phyloP scores from a whole-genome alignment of 129 eudicot species.

The Glebionis coronaria region DNA sequence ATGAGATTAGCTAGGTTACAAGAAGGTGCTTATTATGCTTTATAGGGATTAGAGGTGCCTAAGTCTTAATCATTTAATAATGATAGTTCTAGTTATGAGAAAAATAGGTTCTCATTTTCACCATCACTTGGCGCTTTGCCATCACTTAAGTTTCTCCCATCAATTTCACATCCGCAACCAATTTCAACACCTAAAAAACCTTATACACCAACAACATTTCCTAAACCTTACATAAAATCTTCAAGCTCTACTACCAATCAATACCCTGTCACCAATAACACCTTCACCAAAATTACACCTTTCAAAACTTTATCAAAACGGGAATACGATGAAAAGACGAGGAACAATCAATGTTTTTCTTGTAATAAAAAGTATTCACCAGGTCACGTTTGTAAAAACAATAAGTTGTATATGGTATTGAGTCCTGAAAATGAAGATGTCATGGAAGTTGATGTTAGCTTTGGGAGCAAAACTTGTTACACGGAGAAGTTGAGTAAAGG shows the following conservation, averaged over 20 bases:
- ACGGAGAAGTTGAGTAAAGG: neutral
- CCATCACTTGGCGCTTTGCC: too few relatives aligned
- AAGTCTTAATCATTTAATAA: neutral
- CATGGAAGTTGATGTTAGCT: neutral
- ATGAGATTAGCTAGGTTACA: slow-evolving; percentile 6
- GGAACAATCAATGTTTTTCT: neutral
- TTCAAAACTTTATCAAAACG: neutral
- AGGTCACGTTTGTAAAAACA: neutral
- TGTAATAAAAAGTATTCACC: neutral
- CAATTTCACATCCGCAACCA: too few relatives aligned
- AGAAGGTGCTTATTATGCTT: neutral
- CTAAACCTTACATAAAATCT: neutral
- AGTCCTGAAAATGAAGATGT: neutral
- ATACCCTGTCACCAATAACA: too few relatives aligned
- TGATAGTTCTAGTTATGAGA: too few relatives aligned
- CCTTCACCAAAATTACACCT: neutral
- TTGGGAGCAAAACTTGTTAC: neutral
- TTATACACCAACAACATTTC: neutral
- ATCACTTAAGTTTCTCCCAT: too few relatives aligned
- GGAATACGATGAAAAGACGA: neutral
- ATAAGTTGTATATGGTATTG: neutral
- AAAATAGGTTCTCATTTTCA: too few relatives aligned
- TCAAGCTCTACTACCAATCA: too few relatives aligned
- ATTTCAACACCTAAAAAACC: neutral
- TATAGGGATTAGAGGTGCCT: neutral